Base-by-base conservation (phyloP, 306 rosid genomes). In the Vigna radiata region DNA sequence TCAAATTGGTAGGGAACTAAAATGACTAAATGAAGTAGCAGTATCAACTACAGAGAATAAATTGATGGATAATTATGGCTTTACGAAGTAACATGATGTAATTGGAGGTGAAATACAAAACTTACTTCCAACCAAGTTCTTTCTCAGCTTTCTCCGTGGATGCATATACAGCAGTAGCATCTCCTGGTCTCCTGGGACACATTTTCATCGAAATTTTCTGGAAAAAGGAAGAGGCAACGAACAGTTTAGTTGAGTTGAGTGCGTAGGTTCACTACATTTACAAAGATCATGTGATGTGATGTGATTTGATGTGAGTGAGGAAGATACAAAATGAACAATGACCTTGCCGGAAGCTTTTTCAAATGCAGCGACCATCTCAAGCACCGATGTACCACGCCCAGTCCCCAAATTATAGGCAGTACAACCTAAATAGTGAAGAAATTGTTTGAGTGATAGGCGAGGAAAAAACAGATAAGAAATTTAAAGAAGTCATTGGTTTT, bases 61-160 rank as follows among this genome's bases (percentile, higher is more conserved):
- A 41, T 41, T 41, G 44, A 41, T 41, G 13, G 46, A 41, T 41
- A 8, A 41, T 2, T 41, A 41, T 41, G 2, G 46, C 9, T 41
- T 41, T 8, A 41, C 3, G 46, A 41, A 41, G 46, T 41, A 39
- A 8, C 44, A 39, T 7, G 44, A 39, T 8, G 44, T 7, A 41
- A 41, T 8, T 2, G 8, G 12, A 41, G 13, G 46, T 41, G 46
- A 41, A 41, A 41, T 11, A 44, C 15, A 44, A 44, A 10, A 77
- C 97, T 11, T 84, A 92, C 95, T 85, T 92, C 96, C 97, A 92
- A 25, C 90, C 90, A 54, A 92, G 93, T 85, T 92, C 97, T 78
- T 64, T 79, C 80, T 83, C 78, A 50, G 97, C 97, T 77, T 92
- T 92, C 75, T 87, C 87, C 1, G 93, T 92, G 5, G 93, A 92